Evolutionary conservation across 352 stramenopile species (phyloP).

Genomic region (Globisporangium orthogonon): DNA sequence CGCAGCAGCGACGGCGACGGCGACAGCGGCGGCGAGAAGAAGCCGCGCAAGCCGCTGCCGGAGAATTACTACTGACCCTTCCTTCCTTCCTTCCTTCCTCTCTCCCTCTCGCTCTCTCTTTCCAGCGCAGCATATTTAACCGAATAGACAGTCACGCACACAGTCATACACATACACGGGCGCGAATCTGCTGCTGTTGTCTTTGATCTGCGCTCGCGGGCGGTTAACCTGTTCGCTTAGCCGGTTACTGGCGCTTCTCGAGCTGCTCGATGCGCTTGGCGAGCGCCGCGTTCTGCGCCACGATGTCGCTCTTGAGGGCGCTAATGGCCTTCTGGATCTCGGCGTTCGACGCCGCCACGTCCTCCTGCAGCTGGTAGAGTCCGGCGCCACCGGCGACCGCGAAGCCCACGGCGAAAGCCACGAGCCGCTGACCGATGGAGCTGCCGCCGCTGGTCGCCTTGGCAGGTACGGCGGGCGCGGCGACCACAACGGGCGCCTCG

Average conservation of each 20-base stretch:
- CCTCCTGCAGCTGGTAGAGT: constrained; percentile 65
- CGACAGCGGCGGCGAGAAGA: neutral
- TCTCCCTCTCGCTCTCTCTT: neutral
- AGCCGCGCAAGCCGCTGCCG: constrained; percentile 4
- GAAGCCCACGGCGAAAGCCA: constrained; percentile 68
- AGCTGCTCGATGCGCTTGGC: constrained; percentile 67
- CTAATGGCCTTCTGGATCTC: constrained; percentile 63
- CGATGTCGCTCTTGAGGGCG: constrained; percentile 59
- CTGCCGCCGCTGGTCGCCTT: constrained; percentile 41
- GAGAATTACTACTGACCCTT: constrained; percentile 15
- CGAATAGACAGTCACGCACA: constrained; percentile 1
- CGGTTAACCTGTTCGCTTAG: neutral
- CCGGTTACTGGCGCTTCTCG: constrained; percentile 53
- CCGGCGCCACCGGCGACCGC: constrained; percentile 50
- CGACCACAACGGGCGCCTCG: constrained; percentile 26
- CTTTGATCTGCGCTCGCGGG: neutral
- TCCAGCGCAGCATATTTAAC: neutral
- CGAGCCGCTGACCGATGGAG: constrained; percentile 64
- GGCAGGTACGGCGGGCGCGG: constrained; percentile 8
- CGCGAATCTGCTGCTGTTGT: neutral
- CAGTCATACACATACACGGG: neutral
- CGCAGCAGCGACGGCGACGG: neutral
- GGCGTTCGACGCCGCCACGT: constrained; percentile 63
- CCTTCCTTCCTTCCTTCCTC: too few relatives aligned
- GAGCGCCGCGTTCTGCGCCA: constrained; percentile 64